phyloP scores from a whole-genome alignment of 805 yeast species.

The Lipomyces sp. region DNA sequence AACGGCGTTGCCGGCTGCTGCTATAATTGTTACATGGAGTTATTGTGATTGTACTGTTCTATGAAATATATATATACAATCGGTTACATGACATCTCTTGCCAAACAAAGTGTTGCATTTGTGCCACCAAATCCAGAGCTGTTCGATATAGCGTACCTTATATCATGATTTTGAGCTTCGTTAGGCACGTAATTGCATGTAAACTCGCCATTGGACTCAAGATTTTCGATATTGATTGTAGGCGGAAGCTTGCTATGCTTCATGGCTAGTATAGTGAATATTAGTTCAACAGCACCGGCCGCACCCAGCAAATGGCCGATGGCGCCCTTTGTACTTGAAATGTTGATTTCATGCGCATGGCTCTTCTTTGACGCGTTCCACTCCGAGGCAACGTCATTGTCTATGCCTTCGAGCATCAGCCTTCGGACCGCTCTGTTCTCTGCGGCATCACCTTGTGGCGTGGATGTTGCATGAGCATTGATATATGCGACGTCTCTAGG shows the following conservation, averaged over 20 bases:
- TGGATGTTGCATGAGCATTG: slow-evolving; percentile 97
- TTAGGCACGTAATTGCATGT: slow-evolving; percentile 64
- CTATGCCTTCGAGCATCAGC: slow-evolving; percentile 52
- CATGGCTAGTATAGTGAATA: slow-evolving; percentile 74
- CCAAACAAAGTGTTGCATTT: slow-evolving; percentile 73
- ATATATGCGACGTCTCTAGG: slow-evolving; percentile 68
- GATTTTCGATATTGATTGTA: slow-evolving; percentile 67
- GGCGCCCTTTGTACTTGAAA: slow-evolving; percentile 88
- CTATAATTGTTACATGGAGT: not conserved
- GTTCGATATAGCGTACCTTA: slow-evolving; percentile 73
- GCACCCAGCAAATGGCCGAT: slow-evolving; percentile 95
- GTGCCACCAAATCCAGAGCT: slow-evolving; percentile 99
- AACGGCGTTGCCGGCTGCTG: not conserved
- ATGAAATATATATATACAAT: too few species aligned
- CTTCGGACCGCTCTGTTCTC: slow-evolving; percentile 74
- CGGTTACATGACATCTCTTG: slow-evolving; percentile 41
- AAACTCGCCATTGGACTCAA: slow-evolving; percentile 53
- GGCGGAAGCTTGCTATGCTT: slow-evolving; percentile 69
- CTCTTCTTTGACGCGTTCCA: slow-evolving; percentile 20
- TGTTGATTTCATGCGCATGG: slow-evolving; percentile 41
- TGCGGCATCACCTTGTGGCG: slow-evolving; percentile 84
- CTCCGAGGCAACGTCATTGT: slow-evolving; percentile 44
- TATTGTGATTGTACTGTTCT: too few species aligned
- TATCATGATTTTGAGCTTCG: slow-evolving; percentile 47
- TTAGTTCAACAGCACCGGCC: slow-evolving; percentile 91